These are phyloP conservation scores for Petunia axillaris DNA, from an alignment of 257 asterid genomes.

Conservation along the genomic window DNA sequence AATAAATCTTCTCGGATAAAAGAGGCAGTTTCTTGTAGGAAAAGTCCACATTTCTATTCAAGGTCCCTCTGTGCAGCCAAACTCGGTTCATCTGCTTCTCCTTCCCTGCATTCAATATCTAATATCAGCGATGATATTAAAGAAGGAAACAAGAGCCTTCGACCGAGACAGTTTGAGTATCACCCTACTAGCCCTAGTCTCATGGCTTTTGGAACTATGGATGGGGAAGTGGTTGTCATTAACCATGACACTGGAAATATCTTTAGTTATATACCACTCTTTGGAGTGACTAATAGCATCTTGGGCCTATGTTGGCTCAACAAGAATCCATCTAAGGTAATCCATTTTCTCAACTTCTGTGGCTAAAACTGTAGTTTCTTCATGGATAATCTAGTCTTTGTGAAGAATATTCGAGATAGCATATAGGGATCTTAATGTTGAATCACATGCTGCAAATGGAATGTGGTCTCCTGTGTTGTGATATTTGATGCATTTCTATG, in stretches of 20 bases:
- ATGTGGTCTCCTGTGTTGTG: constrained; percentile 8
- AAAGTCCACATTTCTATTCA: constrained; percentile 54
- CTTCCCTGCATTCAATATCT: constrained; percentile 45
- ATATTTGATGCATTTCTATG: not conserved
- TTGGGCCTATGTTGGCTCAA: constrained; percentile 86
- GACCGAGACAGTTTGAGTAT: constrained; percentile 90
- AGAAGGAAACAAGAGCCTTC: constrained; percentile 46
- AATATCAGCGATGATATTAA: constrained; percentile 23
- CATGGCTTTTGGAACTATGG: constrained; percentile 86
- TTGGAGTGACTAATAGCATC: constrained; percentile 45
- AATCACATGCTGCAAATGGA: not conserved
- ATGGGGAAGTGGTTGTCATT: constrained; percentile 71
- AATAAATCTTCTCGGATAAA: constrained; percentile 27
- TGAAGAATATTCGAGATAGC: not conserved
- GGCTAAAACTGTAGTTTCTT: not conserved
- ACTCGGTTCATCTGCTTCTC: constrained; percentile 49
- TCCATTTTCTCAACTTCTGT: not conserved
- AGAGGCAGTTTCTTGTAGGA: constrained; percentile 39
- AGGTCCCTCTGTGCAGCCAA: constrained; percentile 75
- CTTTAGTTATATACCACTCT: constrained; percentile 43
- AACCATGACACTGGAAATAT: constrained; percentile 73
- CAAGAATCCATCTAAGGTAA: constrained; percentile 74
- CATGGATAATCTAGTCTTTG: not conserved
- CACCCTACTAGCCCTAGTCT: constrained; percentile 73
- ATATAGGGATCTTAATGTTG: not conserved